Conservation (phyloP, 805 yeast species). For the Candida loeiensis region DNA sequence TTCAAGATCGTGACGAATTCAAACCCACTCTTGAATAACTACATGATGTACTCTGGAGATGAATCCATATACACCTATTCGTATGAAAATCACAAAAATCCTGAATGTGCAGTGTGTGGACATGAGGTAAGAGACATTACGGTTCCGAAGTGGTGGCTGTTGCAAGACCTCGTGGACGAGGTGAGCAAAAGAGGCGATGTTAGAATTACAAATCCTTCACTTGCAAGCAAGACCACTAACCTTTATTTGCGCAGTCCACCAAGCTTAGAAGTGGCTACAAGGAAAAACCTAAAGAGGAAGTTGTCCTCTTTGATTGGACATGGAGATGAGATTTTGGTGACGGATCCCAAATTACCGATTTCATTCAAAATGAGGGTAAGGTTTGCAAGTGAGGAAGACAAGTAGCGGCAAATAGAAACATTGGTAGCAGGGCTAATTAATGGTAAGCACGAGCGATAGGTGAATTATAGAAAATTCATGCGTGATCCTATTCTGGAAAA, state of each 20-base stretch:
- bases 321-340: slow-evolving; percentile 50
- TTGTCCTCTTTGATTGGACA: slow-evolving; percentile 34
- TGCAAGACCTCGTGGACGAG: slow-evolving; percentile 40
- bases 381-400: not conserved
- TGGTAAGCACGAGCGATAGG: too few relatives aligned
- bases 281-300: slow-evolving; percentile 37
- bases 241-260: slow-evolving; percentile 50
- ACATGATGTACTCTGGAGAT: slow-evolving; percentile 85
- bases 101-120: slow-evolving; percentile 79
- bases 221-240: slow-evolving; percentile 35
- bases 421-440: too few relatives aligned
- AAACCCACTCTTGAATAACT: slow-evolving; percentile 66
- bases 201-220: slow-evolving; percentile 43
- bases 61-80: slow-evolving; percentile 73
- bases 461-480: too few relatives aligned
- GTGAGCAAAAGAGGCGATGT: slow-evolving; percentile 28
- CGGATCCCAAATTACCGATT: slow-evolving; percentile 52
- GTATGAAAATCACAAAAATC: slow-evolving; percentile 57
- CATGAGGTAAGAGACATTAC: slow-evolving; percentile 21
- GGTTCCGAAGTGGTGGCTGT: slow-evolving; percentile 28
- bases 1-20: slow-evolving; percentile 72
- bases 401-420: too few relatives aligned
- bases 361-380: slow-evolving; percentile 21
- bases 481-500: too few relatives aligned
- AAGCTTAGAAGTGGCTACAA: slow-evolving; percentile 42